Base-by-base conservation (phyloP, 768 basidiomycete genomes). In the Russula sp. region DNA sequence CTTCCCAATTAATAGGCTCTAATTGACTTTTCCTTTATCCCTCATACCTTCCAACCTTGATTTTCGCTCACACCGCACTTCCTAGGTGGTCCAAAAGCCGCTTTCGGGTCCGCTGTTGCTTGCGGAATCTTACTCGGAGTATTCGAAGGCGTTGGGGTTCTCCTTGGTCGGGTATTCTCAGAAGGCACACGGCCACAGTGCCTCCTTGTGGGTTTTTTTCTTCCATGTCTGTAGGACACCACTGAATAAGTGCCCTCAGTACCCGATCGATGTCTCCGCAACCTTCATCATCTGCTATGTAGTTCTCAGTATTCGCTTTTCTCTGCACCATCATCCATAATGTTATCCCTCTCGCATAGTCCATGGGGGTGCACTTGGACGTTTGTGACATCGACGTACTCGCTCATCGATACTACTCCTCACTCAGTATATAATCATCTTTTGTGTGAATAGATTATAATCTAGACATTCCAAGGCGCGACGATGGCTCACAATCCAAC, bases 61-160 rank as follows among this genome's bases (percentile, higher is more conserved):
- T 11, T 10, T 40, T 68, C 13, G 34, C 57, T 64, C 2, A 57
- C 24, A 11, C 34, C n/a, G 51, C 18, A 32, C 52, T 42, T 48
- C 38, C 26, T 20, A 98, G 96, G 93, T 79, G 96, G 96, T 20
- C 97, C 96, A 32, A 88, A 83, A 77, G 87, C 92, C 28, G 93
- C 93, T 28, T 78, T 98, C 51, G 89, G 89, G 18, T 94, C 92
- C n/a, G 96, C 96, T 20, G 83, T 99, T 52, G 91, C 92, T 18
- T 98, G 97, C 73, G 96, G 95, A 73, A 95, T 99, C 64, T 80
- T 99, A 28, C 84, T 99, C 28, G 95, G 96, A 69, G 90, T 94
- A 14, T 92, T 94, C 72, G 90, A 93, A 76, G 95, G 95, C 71
- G 94, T 98, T 24, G 96, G 96, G 69, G 95, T 98, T 9, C 80